Evolutionary conservation across 345 rosid species (phyloP).

Genomic region (Rubroshorea leprosula): DNA sequence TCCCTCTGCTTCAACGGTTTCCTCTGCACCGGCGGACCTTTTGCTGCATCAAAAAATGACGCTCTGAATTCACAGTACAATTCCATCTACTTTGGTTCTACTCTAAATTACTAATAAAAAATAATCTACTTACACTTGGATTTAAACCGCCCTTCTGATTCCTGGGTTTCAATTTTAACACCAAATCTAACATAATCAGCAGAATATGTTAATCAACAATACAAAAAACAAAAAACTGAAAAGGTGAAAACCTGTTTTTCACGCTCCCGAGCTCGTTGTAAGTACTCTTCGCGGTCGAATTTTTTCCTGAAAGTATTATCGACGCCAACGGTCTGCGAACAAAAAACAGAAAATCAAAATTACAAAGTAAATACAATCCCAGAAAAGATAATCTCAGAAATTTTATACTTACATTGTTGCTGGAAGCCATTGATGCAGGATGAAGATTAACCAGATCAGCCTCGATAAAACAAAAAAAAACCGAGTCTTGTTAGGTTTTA

Average conservation of each 20-base stretch:
- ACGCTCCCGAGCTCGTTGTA: conserved; percentile 86
- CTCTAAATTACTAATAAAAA: not conserved
- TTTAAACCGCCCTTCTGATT: conserved; percentile 52
- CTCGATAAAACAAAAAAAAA: not conserved
- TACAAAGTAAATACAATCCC: not conserved
- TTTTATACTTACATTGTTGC: conserved; percentile 33
- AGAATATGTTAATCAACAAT: conserved; percentile 1
- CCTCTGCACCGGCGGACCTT: conserved; percentile 91
- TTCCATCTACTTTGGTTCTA: not conserved
- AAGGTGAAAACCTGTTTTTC: conserved; percentile 56
- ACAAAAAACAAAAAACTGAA: not conserved
- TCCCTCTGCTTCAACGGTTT: conserved; percentile 97
- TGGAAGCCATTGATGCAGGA: conserved; percentile 34
- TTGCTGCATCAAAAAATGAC: conserved; percentile 38
- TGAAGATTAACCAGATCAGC: not conserved
- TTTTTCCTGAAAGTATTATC: conserved; percentile 87
- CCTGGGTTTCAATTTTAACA: conserved; percentile 34
- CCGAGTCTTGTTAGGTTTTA: too few species aligned
- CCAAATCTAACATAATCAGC: not conserved
- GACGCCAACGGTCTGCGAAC: conserved; percentile 46
- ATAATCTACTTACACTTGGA: conserved; percentile 51
- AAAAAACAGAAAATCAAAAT: not conserved
- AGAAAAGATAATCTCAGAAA: not conserved
- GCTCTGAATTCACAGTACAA: not conserved
- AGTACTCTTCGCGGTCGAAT: conserved; percentile 71